These are phyloP conservation scores for Castanea sativa DNA, from an alignment of 306 rosid genomes.

Conservation along the genomic window DNA sequence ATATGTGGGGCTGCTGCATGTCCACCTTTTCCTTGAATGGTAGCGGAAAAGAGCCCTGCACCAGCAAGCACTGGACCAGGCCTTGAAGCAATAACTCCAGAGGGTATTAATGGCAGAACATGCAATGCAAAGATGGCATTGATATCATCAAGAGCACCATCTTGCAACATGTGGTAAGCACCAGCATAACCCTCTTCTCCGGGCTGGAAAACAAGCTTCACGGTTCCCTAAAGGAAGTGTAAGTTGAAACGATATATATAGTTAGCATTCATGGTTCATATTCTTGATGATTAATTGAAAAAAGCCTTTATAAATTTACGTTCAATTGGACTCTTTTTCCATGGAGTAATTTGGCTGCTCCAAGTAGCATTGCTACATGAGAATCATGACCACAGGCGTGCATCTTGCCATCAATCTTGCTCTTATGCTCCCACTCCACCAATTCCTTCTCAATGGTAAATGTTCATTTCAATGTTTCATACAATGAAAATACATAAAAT, in stretches of 20 bases:
- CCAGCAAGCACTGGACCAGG: constrained; percentile 36
- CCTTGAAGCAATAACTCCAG: constrained; percentile 42
- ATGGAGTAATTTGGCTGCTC: constrained; percentile 52
- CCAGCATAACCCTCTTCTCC: constrained; percentile 43
- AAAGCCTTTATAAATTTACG: neutral
- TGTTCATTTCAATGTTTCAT: too few relatives aligned
- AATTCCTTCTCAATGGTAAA: constrained; percentile 31
- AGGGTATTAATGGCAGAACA: constrained; percentile 28
- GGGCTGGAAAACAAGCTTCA: constrained; percentile 44
- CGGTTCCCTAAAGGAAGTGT: constrained; percentile 33
- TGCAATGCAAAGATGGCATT: constrained; percentile 36
- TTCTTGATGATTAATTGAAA: too few relatives aligned
- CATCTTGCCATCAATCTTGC: constrained; percentile 49
- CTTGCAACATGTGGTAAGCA: constrained; percentile 35
- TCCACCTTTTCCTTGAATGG: constrained; percentile 37
- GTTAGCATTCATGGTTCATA: too few relatives aligned
- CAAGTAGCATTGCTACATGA: constrained; percentile 53
- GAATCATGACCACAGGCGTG: constrained; percentile 52
- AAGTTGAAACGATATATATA: neutral
- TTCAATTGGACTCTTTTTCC: constrained; percentile 12
- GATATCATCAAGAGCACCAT: constrained; percentile 23
- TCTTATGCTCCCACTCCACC: constrained; percentile 47
- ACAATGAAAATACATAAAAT: too few relatives aligned
- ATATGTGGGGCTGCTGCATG: constrained; percentile 44
- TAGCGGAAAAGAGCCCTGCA: constrained; percentile 32